Evolutionary conservation across 1,139 yeast genomes (phyloP).

Genomic region (Candida pseudoviswanathii): DNA sequence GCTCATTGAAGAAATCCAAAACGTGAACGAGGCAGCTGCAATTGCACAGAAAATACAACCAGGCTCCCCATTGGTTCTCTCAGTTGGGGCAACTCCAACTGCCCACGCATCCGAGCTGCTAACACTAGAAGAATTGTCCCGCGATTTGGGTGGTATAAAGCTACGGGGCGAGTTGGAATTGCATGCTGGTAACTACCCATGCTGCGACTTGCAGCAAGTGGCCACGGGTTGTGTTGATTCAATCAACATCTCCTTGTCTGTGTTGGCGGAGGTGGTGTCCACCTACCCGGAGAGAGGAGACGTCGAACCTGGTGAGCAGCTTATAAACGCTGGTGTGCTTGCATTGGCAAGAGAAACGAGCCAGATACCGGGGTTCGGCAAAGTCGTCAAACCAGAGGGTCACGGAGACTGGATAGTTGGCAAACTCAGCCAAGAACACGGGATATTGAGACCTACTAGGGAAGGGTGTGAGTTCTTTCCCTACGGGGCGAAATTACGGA

Average conservation of each 20-base stretch:
- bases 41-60: slow-evolving; percentile 33
- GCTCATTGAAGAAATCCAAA: slow-evolving; percentile 55
- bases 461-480: slow-evolving; percentile 40
- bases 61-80: slow-evolving; percentile 37
- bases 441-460: slow-evolving; percentile 46
- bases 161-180: slow-evolving; percentile 58
- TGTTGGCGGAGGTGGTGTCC: slow-evolving; percentile 66
- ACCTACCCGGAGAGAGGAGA: slow-evolving; percentile 55
- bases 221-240: slow-evolving; percentile 60
- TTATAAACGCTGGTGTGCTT: slow-evolving; percentile 74
- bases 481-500: slow-evolving; percentile 54
- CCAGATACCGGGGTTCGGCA: slow-evolving; percentile 53
- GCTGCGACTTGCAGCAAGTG: slow-evolving; percentile 75
- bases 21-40: slow-evolving; percentile 57
- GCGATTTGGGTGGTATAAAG: slow-evolving; percentile 23
- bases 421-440: slow-evolving; percentile 67
- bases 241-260: slow-evolving; percentile 54
- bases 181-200: slow-evolving; percentile 79
- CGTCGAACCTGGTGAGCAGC: slow-evolving; percentile 55
- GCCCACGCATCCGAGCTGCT: slow-evolving; percentile 58
- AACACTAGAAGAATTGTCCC: slow-evolving; percentile 21
- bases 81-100: slow-evolving; percentile 85
- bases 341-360: slow-evolving; percentile 69
- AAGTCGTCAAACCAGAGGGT: slow-evolving; percentile 33
- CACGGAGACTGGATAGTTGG: slow-evolving; percentile 57